phyloP scores from a whole-genome alignment of 2,329 filamentous ascomycete genomes.

The Fusarium mangiferae region DNA sequence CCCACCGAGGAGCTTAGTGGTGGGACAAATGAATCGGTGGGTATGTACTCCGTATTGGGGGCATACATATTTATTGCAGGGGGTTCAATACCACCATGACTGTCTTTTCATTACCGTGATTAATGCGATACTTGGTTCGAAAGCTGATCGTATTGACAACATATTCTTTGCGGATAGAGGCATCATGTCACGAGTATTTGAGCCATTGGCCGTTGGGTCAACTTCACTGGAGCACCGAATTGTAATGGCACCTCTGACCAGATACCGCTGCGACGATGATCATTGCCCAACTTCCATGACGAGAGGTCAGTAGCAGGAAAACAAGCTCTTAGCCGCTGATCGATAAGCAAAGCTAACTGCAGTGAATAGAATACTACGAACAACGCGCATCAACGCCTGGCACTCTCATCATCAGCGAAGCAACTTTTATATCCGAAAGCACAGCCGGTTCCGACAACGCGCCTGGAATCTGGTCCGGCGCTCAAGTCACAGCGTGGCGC shows the following conservation, averaged over 20 bases:
- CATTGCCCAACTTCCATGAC: background rate
- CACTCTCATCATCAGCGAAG: background rate
- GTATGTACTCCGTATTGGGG: too few species aligned
- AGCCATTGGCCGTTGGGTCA: background rate
- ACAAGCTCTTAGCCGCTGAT: rapidly evolving
- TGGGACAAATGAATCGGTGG: background rate
- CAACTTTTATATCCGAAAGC: background rate
- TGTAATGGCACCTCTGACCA: background rate
- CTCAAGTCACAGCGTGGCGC: background rate
- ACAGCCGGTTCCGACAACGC: background rate
- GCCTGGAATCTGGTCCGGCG: background rate
- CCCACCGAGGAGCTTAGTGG: background rate
- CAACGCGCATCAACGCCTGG: background rate
- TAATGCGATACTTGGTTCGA: too few species aligned
- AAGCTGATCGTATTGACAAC: rapidly evolving
- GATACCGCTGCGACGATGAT: background rate
- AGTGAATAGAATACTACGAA: background rate
- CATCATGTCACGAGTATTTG: background rate
- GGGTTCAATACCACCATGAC: background rate
- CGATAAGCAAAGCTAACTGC: rapidly evolving
- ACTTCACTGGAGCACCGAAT: background rate
- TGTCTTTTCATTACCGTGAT: background rate
- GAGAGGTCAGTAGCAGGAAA: rapidly evolving
- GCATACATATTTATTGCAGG: background rate
- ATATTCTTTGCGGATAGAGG: background rate